phyloP scores from a whole-genome alignment of 805 yeast species.

The Yueomyces sinensis region DNA sequence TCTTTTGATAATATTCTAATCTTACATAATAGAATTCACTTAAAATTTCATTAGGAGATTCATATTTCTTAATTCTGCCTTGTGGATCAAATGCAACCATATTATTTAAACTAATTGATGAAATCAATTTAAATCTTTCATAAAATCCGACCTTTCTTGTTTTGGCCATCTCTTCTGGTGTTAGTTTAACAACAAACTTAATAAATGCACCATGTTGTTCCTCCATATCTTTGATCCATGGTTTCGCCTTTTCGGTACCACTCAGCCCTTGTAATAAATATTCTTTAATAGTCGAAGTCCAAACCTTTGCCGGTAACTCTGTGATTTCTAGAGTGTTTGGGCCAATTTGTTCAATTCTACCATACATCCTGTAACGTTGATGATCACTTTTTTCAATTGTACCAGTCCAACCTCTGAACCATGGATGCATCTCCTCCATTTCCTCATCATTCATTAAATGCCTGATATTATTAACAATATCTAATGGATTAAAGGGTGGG shows the following conservation, averaged over 20 bases:
- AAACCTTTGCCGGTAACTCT: slow-evolving; percentile 81
- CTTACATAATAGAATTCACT: slow-evolving; percentile 77
- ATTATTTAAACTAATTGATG: slow-evolving; percentile 59
- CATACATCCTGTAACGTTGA: slow-evolving; percentile 68
- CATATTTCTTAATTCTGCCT: slow-evolving; percentile 78
- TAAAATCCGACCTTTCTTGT: slow-evolving; percentile 62
- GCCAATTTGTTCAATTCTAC: slow-evolving; percentile 70
- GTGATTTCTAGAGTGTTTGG: slow-evolving; percentile 75
- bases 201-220: slow-evolving; percentile 84
- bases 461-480: slow-evolving; percentile 62
- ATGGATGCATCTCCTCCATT: slow-evolving; percentile 65
- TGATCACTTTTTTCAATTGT: slow-evolving; percentile 45
- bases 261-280: slow-evolving; percentile 58
- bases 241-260: slow-evolving; percentile 58
- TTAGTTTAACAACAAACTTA: slow-evolving; percentile 62
- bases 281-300: slow-evolving; percentile 89
- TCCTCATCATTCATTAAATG: slow-evolving; percentile 63
- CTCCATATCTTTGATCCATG: slow-evolving; percentile 90
- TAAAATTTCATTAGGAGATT: slow-evolving; percentile 61
- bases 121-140: slow-evolving; percentile 68
- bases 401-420: slow-evolving; percentile 97
- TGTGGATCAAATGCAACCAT: slow-evolving; percentile 93
- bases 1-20: slow-evolving; percentile 76
- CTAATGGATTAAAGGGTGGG: slow-evolving; percentile 81
- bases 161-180: slow-evolving; percentile 73